Evolutionary conservation across 2,329 filamentous ascomycete species (phyloP).

Genomic region (Colletotrichum sp.): DNA sequence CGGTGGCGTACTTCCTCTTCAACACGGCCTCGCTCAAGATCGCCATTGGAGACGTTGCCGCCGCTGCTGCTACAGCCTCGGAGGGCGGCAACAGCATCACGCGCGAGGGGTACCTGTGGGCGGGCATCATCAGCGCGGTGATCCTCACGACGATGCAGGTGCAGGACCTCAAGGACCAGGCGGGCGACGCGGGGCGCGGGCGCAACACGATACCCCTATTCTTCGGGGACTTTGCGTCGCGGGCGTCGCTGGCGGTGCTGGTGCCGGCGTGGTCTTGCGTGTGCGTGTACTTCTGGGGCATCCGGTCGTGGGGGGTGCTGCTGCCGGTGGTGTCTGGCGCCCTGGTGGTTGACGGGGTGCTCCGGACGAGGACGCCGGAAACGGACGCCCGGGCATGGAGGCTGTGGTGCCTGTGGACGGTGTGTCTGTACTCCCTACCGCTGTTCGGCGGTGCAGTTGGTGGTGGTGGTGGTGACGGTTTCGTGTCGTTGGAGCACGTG

Average conservation of each 20-base stretch:
- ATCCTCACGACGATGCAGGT: conserved; percentile 32
- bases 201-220: conserved; percentile 30
- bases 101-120: conserved; percentile 25
- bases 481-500: conserved; percentile 10
- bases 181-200: conserved; percentile 29
- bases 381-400: conserved; percentile 12
- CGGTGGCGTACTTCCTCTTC: conserved; percentile 29
- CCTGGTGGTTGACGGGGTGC: conserved; percentile 2
- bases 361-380: conserved; percentile 8
- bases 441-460: background rate
- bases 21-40: conserved; percentile 30
- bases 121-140: conserved; percentile 24
- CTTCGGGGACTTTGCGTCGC: conserved; percentile 25
- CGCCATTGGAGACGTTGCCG: conserved; percentile 2
- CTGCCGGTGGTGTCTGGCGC: conserved; percentile 1
- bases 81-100: background rate
- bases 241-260: background rate
- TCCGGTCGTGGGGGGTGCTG: background rate
- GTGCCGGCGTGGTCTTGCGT: conserved; percentile 6
- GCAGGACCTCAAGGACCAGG: conserved; percentile 30
- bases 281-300: conserved; percentile 7
- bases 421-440: conserved; percentile 14
- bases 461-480: conserved; percentile 2
- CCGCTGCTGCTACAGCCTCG: background rate
- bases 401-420: conserved; percentile 18